phyloP scores from a whole-genome alignment of 768 basidiomycete species.

The Lentinula detonsa region DNA sequence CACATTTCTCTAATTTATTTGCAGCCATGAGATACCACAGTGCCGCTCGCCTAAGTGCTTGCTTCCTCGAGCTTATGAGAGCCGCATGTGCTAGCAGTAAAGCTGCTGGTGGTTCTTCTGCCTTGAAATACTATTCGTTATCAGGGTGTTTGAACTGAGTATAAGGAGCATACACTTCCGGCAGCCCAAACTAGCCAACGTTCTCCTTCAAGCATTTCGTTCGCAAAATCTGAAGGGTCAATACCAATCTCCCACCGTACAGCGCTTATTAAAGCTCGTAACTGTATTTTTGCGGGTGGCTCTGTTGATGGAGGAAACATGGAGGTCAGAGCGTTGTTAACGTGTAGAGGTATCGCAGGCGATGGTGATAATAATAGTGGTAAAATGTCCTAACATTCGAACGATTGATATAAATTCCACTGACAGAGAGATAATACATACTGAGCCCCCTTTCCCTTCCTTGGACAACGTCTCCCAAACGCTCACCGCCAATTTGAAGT shows the following conservation, averaged over 20 bases:
- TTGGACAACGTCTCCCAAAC: slow-evolving; percentile 88
- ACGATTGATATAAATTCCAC: not conserved
- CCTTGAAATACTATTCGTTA: slow-evolving; percentile 33
- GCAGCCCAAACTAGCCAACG: slow-evolving; percentile 86
- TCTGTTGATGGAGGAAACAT: slow-evolving; percentile 40
- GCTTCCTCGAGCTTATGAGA: slow-evolving; percentile 54
- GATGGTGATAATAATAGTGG: slow-evolving; percentile 69
- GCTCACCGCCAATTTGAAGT: slow-evolving; percentile 74
- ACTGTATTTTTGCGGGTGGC: slow-evolving; percentile 54
- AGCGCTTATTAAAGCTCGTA: slow-evolving; percentile 63
- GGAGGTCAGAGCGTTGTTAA: slow-evolving; percentile 48
- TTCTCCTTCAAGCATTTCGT: slow-evolving; percentile 61
- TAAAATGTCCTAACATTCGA: slow-evolving; percentile 63
- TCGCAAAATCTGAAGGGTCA: slow-evolving; percentile 48
- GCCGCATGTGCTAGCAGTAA: slow-evolving; percentile 81
- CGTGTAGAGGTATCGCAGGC: slow-evolving; percentile 53
- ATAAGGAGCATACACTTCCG: slow-evolving; percentile 52
- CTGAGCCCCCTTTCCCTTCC: slow-evolving; percentile 83
- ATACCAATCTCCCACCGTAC: slow-evolving; percentile 77
- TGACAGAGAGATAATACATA: slow-evolving; percentile 28
- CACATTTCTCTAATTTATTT: slow-evolving; percentile 74
- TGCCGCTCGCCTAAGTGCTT: slow-evolving; percentile 56
- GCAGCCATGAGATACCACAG: slow-evolving; percentile 79
- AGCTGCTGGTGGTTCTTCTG: slow-evolving; percentile 77
- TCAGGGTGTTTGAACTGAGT: not conserved